Evolutionary conservation across 2,329 filamentous ascomycete species (phyloP).

Genomic region (Nemania diffusa): DNA sequence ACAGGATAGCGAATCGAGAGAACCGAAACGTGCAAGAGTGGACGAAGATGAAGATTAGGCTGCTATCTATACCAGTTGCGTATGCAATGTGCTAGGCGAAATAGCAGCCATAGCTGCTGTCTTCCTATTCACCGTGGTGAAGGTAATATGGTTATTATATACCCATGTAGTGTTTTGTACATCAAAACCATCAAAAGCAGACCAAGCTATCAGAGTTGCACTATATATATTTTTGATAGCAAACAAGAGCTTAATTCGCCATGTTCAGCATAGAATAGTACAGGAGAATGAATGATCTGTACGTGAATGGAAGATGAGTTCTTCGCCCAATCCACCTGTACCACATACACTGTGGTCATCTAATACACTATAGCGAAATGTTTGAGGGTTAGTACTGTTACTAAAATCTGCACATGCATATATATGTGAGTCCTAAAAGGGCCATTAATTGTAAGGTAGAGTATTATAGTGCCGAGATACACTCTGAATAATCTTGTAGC

Average conservation of each 20-base stretch:
- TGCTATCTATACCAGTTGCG: not conserved
- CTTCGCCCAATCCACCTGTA: not conserved
- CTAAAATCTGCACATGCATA: too few species aligned
- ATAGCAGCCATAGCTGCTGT: not conserved
- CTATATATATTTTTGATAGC: not conserved
- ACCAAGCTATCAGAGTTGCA: not conserved
- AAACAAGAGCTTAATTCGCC: not conserved
- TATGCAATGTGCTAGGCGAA: not conserved
- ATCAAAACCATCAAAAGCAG: not conserved
- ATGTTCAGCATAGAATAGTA: not conserved
- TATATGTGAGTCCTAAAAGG: too few species aligned
- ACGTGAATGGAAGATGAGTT: not conserved
- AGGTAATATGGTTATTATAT: not conserved
- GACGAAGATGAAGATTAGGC: conserved; percentile 68
- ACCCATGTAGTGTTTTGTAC: not conserved
- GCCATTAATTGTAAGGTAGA: too few species aligned
- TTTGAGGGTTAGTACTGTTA: not conserved
- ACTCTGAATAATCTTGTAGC: too few species aligned
- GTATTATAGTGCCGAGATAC: too few species aligned
- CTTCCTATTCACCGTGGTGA: not conserved
- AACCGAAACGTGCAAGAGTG: conserved; percentile 79
- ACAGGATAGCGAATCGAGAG: conserved; percentile 69
- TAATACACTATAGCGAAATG: not conserved
- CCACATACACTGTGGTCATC: not conserved
- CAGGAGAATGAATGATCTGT: not conserved